Percentiles rank a stretch among this genome's conserved stretches.
Evolutionary conservation across 1,139 yeast genomes (phyloP).

Genomic region (Waltiozyma sp.): DNA sequence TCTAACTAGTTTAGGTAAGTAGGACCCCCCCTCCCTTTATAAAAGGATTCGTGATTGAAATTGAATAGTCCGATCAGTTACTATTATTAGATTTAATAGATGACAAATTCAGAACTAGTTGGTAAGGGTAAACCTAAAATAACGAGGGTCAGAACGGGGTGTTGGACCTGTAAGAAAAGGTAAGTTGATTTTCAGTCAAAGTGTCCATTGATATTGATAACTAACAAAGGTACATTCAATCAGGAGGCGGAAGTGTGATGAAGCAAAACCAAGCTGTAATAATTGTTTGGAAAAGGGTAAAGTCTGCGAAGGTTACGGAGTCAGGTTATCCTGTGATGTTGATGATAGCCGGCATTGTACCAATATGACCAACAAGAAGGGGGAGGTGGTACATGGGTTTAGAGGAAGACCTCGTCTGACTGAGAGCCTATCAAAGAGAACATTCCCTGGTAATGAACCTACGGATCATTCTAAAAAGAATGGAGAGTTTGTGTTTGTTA

Average conservation of each 20-base stretch:
- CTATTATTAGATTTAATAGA: no score
- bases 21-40: no score
- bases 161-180: slow-evolving; percentile 13
- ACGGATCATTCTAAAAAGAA: background rate
- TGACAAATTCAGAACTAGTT: no score
- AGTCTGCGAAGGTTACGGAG: slow-evolving; percentile 37
- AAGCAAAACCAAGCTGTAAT: slow-evolving; percentile 39
- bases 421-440: slow-evolving; percentile 18
- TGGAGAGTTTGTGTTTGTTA: background rate
- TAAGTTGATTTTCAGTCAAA: slow-evolving; percentile 1
- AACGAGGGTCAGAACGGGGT: slow-evolving; percentile 10
- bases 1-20: no score
- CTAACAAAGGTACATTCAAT: background rate
- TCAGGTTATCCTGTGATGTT: slow-evolving; percentile 36
- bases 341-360: slow-evolving; percentile 26
- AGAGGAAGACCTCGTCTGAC: slow-evolving; percentile 25
- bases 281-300: slow-evolving; percentile 30
- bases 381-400: slow-evolving; percentile 25
- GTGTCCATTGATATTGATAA: background rate
- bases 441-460: background rate
- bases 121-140: slow-evolving; percentile 3
- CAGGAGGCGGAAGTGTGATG: slow-evolving; percentile 18
- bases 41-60: no score
- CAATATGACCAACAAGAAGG: slow-evolving; percentile 16
- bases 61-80: no score